Evolutionary conservation across 805 yeast species (phyloP).

Genomic region (Myxozyma melibiosi): DNA sequence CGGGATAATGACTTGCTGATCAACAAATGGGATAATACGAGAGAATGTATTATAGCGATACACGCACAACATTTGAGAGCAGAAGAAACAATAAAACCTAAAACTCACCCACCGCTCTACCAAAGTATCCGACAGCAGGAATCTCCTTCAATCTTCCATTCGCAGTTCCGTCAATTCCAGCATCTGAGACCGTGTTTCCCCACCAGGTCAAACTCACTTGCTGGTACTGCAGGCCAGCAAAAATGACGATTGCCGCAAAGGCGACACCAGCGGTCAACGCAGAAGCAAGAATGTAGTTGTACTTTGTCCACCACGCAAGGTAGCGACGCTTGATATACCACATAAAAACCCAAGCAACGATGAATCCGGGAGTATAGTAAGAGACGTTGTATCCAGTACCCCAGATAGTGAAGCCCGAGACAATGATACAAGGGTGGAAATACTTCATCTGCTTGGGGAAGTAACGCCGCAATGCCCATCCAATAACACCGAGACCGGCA

Average conservation of each 20-base stretch:
- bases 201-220: constrained; percentile 53
- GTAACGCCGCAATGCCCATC: constrained; percentile 18
- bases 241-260: constrained; percentile 59
- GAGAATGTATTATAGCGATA: no score
- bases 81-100: neutral
- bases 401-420: constrained; percentile 30
- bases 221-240: constrained; percentile 51
- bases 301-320: constrained; percentile 74
- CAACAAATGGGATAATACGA: no score
- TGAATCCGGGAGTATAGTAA: constrained; percentile 47
- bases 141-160: constrained; percentile 18
- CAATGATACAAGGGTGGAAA: constrained; percentile 31
- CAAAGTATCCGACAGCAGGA: constrained; percentile 40
- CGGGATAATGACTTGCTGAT: no score
- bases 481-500: constrained; percentile 15
- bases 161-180: constrained; percentile 29
- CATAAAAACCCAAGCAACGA: constrained; percentile 56
- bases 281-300: constrained; percentile 66
- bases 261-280: constrained; percentile 71
- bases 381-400: constrained; percentile 28
- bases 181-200: constrained; percentile 50
- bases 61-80: no score
- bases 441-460: constrained; percentile 16
- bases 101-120: constrained; percentile 41
- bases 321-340: constrained; percentile 57